A percentile compares a stretch with the other conserved stretches of the same genome.
phyloP scores from a whole-genome alignment of 331 rosid genomes.

The Cydonia oblonga region DNA sequence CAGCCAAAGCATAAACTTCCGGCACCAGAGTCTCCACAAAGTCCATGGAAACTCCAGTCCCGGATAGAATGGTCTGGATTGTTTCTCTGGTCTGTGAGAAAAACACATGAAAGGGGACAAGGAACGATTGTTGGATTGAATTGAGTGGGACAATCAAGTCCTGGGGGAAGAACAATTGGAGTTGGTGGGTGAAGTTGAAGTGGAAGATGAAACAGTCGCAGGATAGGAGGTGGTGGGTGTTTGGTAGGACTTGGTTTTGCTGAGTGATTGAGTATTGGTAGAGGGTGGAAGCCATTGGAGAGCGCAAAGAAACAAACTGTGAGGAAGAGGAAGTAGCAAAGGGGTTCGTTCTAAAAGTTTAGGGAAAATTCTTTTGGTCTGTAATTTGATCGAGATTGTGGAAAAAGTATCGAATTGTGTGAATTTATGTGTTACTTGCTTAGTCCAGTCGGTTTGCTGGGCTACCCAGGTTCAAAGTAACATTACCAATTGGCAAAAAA shows the following conservation, averaged over 20 bases:
- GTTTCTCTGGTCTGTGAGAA: not conserved
- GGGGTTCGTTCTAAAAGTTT: not conserved
- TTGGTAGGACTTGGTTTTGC: not conserved
- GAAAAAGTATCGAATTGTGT: not conserved
- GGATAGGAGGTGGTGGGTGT: slow-evolving; percentile 16
- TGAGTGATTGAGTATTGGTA: slow-evolving; percentile 19
- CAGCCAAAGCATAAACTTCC: slow-evolving; percentile 7
- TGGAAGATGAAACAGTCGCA: slow-evolving; percentile 16
- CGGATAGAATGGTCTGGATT: slow-evolving; percentile 13
- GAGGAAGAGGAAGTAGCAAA: not conserved
- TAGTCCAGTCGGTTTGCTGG: slow-evolving; percentile 8
- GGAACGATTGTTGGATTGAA: slow-evolving; percentile 11
- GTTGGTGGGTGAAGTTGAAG: slow-evolving; percentile 15
- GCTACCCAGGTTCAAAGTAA: slow-evolving; percentile 8
- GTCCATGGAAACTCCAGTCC: slow-evolving; percentile 18
- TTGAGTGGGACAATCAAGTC: not conserved
- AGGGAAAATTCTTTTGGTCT: not conserved
- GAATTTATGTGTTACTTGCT: not conserved
- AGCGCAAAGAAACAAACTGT: not conserved
- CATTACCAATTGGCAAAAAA: not conserved
- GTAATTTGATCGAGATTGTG: not conserved
- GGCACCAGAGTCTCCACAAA: slow-evolving; percentile 13
- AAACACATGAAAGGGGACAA: slow-evolving; percentile 18
- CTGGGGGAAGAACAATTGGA: slow-evolving; percentile 7
- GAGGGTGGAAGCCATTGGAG: slow-evolving; percentile 16